A percentile compares a stretch with the other conserved stretches of the same genome.
phyloP scores from a whole-genome alignment of 306 rosid genomes.

The Arachis hypogaea region DNA sequence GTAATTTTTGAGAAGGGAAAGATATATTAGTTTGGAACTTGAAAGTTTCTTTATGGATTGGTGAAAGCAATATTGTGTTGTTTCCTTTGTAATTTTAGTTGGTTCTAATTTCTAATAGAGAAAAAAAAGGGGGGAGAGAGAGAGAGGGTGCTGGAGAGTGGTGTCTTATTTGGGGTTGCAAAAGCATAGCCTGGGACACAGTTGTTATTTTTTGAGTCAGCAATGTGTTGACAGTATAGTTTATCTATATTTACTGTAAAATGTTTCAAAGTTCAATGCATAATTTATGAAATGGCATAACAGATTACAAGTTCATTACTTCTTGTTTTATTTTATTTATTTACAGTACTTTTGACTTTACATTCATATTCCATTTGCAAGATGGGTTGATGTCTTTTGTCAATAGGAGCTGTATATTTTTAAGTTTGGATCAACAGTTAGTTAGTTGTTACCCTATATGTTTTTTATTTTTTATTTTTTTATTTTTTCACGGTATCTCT shows the following conservation, averaged over 20 bases:
- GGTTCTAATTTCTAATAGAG: background rate
- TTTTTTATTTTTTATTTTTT: no score
- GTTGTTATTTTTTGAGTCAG: slow-evolving; percentile 28
- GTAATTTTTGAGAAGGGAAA: background rate
- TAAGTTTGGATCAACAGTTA: no score
- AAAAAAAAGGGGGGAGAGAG: background rate
- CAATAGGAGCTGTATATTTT: no score
- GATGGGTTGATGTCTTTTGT: no score
- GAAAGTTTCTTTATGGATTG: slow-evolving; percentile 1
- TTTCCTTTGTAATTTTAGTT: slow-evolving; percentile 33
- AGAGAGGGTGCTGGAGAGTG: background rate
- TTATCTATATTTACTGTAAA: slow-evolving; percentile 21
- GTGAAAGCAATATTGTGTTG: background rate
- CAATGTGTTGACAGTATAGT: background rate
- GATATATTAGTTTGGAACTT: background rate
- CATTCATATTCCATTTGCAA: no score
- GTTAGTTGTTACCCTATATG: no score
- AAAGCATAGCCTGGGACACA: background rate
- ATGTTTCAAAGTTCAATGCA: slow-evolving; percentile 11
- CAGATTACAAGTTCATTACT: background rate
- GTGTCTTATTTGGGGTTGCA: background rate
- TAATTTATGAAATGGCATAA: background rate
- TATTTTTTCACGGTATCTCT: no score
- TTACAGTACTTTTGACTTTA: no score
- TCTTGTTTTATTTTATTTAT: no score